Evolutionary conservation across 441 rosid species (phyloP).

Genomic region (Gossypium aridum): DNA sequence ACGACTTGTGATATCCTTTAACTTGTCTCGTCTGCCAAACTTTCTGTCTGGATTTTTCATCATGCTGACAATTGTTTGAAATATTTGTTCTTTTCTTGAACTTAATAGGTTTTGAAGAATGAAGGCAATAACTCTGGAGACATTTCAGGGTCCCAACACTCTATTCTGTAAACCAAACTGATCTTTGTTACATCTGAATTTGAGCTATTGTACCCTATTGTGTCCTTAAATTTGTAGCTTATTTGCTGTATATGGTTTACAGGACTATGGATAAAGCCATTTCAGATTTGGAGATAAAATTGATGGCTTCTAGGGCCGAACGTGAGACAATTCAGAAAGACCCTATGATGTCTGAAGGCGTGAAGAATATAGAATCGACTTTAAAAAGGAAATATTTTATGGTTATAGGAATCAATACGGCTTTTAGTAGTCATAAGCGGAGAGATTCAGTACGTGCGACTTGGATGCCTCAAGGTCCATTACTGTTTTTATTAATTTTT

Average conservation of each 20-base stretch:
- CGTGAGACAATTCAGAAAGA: slow-evolving; percentile 30
- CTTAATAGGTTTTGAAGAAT: slow-evolving; percentile 18
- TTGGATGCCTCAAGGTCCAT: slow-evolving; percentile 91
- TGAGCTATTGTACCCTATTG: slow-evolving; percentile 1
- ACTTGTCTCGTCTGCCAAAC: background rate
- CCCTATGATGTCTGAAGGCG: slow-evolving; percentile 24
- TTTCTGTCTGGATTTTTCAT: background rate
- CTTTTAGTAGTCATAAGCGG: slow-evolving; percentile 75
- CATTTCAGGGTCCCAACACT: slow-evolving; percentile 29
- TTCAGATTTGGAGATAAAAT: slow-evolving; percentile 44
- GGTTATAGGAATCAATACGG: slow-evolving; percentile 89
- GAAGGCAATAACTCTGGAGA: slow-evolving; percentile 21
- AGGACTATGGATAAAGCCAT: slow-evolving; percentile 46
- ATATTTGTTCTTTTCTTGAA: background rate
- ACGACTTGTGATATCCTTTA: background rate
- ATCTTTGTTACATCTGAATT: slow-evolving; percentile 9
- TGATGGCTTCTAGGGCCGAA: slow-evolving; percentile 43
- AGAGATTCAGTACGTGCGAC: slow-evolving; percentile 83
- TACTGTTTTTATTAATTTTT: background rate
- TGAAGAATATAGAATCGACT: slow-evolving; percentile 1
- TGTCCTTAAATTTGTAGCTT: slow-evolving; percentile 2
- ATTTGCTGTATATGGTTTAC: slow-evolving; percentile 15
- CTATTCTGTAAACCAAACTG: slow-evolving; percentile 40
- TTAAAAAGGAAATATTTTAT: slow-evolving; percentile 47
- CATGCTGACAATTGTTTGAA: slow-evolving; percentile 2